phyloP scores from a whole-genome alignment of 1,284 basidiomycete species.

The Schizopora paradoxa region DNA sequence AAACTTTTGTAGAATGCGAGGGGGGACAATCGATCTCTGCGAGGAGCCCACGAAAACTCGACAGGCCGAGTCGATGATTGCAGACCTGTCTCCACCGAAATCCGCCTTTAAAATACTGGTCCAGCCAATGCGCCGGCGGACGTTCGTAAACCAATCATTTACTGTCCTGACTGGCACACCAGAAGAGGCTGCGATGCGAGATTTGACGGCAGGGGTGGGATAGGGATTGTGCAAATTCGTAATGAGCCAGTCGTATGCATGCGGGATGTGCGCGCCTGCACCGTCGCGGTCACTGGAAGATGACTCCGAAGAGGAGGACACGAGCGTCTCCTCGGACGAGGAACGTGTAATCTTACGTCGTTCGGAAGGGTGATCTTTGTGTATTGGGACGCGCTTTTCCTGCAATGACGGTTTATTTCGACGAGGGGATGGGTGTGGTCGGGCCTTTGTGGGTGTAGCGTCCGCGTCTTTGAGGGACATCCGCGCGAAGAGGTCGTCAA shows the following conservation, averaged over 20 bases:
- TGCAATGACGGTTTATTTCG: no score
- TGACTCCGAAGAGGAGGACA: no score
- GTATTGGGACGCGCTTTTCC: no score
- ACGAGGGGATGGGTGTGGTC: no score
- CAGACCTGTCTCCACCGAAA: conserved; percentile 35
- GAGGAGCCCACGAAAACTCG: conserved; percentile 33
- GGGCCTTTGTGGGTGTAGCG: no score
- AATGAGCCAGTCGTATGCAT: conserved; percentile 40
- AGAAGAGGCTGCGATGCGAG: conserved; percentile 24
- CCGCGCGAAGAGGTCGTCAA: not conserved
- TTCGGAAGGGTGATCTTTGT: no score
- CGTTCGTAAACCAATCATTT: conserved; percentile 45
- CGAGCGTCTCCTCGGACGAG: no score
- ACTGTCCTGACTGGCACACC: conserved; percentile 30
- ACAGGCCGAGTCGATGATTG: conserved; percentile 37
- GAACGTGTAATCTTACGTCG: no score
- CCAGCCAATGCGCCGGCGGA: conserved; percentile 50
- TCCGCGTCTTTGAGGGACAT: not conserved
- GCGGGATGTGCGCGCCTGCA: conserved; percentile 34
- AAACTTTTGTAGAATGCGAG: conserved; percentile 29
- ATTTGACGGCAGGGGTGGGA: conserved; percentile 31
- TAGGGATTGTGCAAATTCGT: conserved; percentile 47
- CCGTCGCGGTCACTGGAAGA: no score
- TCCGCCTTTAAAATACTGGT: conserved; percentile 33
- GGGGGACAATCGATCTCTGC: conserved; percentile 20